Percentiles rank a stretch among this genome's conserved stretches.
Evolutionary conservation across 2,329 filamentous ascomycete genomes (phyloP).

Genomic region (Diplodia sapinea): DNA sequence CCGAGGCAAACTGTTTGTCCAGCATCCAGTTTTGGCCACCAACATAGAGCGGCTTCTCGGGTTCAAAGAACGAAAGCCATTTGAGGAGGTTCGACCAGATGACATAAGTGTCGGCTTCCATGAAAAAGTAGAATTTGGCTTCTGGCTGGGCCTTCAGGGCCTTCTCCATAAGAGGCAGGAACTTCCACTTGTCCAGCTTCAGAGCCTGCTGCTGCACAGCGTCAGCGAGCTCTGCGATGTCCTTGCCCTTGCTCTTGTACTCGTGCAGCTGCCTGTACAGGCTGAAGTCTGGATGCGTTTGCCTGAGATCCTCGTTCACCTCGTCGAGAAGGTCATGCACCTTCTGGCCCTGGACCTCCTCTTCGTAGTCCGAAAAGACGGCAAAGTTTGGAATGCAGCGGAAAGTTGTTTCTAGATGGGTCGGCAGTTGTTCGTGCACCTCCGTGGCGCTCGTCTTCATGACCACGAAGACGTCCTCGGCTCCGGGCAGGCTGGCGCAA

Average conservation of each 20-base stretch:
- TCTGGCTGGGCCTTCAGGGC: conserved; percentile 43
- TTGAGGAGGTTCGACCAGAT: conserved; percentile 28
- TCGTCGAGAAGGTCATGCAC: conserved; percentile 56
- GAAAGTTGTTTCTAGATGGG: conserved; percentile 64
- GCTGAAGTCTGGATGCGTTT: conserved; percentile 57
- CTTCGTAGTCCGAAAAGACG: conserved; percentile 65
- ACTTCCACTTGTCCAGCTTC: conserved; percentile 64
- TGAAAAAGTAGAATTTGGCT: conserved; percentile 31
- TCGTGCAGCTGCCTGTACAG: conserved; percentile 58
- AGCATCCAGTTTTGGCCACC: conserved; percentile 30
- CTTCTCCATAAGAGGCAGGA: conserved; percentile 61
- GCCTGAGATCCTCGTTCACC: conserved; percentile 48
- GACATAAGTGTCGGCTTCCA: conserved; percentile 30
- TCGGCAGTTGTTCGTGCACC: conserved; percentile 62
- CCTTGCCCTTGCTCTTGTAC: conserved; percentile 52
- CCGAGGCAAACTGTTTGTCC: conserved; percentile 18
- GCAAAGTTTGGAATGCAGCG: conserved; percentile 62
- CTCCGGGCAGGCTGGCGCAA: conserved; percentile 43
- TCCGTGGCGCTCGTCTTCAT: conserved; percentile 67
- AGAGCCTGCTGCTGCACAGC: background rate
- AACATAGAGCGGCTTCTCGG: conserved; percentile 26
- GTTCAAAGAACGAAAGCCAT: conserved; percentile 14
- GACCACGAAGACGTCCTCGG: conserved; percentile 62
- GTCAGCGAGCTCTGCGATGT: conserved; percentile 40
- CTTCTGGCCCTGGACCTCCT: conserved; percentile 58